These are phyloP conservation scores for Bonia amplexicaulis DNA, from an alignment of 176 grass and related monocot genomes.

Conservation along the genomic window DNA sequence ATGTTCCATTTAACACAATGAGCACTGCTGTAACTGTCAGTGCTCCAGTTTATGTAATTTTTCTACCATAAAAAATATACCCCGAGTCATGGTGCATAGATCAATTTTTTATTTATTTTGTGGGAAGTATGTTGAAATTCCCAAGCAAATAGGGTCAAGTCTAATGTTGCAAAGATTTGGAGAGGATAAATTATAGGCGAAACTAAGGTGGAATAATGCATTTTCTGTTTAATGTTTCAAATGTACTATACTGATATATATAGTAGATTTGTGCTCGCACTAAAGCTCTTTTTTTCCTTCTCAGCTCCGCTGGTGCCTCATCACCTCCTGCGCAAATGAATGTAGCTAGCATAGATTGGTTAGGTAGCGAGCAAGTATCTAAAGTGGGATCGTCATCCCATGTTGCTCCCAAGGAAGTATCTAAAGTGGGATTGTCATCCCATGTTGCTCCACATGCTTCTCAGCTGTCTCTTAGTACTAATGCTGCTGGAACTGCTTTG, in stretches of 20 bases:
- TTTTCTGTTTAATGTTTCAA: not conserved
- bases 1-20: not conserved
- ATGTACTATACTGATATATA: not conserved
- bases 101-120: not conserved
- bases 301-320: constrained; percentile 76
- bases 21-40: not conserved
- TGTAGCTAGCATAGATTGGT: constrained; percentile 75
- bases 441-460: constrained; percentile 31
- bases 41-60: not conserved
- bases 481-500: constrained; percentile 50
- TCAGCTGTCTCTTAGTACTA: constrained; percentile 77
- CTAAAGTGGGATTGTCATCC: constrained; percentile 57
- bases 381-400: constrained; percentile 59
- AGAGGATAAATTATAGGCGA: not conserved
- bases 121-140: not conserved
- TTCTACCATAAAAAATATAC: not conserved
- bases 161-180: not conserved
- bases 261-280: not conserved
- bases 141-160: not conserved
- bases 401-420: constrained; percentile 40
- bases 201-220: not conserved
- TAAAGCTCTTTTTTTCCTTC: constrained; percentile 23
- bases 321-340: constrained; percentile 68
- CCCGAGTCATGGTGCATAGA: not conserved
- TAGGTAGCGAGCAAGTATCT: constrained; percentile 57